Evolutionary conservation across 2,329 filamentous ascomycete species (phyloP), one percentile per base, ranked within the genome.

Genomic region (Hortaea werneckii): DNA sequence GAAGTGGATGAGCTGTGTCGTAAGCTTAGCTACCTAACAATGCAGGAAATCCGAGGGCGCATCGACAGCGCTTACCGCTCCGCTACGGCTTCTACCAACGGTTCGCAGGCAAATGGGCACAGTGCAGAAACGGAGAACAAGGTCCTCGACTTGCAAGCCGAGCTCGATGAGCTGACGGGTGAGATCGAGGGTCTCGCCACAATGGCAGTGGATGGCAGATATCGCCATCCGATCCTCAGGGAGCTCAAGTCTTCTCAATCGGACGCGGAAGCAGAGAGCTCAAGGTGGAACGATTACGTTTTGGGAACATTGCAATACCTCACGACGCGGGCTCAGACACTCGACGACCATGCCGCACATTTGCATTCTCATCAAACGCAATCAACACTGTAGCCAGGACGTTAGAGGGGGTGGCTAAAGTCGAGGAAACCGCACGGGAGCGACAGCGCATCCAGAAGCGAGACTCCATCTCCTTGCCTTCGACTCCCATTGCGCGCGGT

Each of bases 121-220:
- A n/a, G 9, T n/a, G 13, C 28, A 6, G 27, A 32, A 52, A n/a
- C 32, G 37, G 13, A 67, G 66, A 55, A 57, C 35, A 56, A 61
- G 41, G 48, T 48, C 0, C 5, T 74, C 78, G 41, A 69, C 74
- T 7, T 66, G 65, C 75, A 81, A 54, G 74, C 76, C 29, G 83
- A 86, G 56, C 68, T 87, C 1, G 80, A 85, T 52, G 83, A 80
- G 4, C 67, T 87, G 3, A 82, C 83, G 54, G 69, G 79, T 0
- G 83, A 87, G 58, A 80, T 87, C 37, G 67, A 82, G 0, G 78
- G 82, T 0, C 79, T 87, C 1, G 77, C 81, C 5, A 78, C 83
- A 50, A 86, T 87, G 78, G 78, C 82, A 0, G 72, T 81, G 1
- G 80, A 85, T 52, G 77, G 83, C 54, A 79, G 84, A 57, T 75